These are phyloP conservation scores for Rhodotorula paludigena DNA, from an alignment of 768 basidiomycete species.

Conservation along the genomic window DNA sequence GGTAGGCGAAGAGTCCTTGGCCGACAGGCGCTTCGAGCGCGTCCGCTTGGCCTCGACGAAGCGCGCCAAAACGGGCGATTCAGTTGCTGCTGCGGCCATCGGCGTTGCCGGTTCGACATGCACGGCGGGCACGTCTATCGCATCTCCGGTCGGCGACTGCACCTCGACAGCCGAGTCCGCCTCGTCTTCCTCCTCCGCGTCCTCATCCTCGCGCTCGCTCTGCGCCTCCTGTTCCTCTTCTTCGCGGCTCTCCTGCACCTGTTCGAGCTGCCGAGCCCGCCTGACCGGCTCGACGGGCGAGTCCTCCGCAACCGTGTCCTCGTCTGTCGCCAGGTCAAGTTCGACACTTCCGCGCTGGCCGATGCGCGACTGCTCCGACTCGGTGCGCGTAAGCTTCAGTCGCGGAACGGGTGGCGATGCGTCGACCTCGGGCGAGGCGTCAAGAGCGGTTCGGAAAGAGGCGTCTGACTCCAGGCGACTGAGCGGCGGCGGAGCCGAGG, in stretches of 20 bases:
- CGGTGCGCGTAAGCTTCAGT: conserved; percentile 23
- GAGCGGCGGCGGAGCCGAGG: not conserved
- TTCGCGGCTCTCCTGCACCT: not conserved
- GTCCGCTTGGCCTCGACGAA: conserved; percentile 10
- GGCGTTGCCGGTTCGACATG: too few relatives aligned
- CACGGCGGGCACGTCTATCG: too few relatives aligned
- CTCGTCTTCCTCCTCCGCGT: not conserved
- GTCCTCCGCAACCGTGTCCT: not conserved
- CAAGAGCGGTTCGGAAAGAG: conserved; percentile 17
- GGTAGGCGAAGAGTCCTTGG: not conserved
- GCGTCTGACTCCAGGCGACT: not conserved
- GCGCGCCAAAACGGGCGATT: not conserved
- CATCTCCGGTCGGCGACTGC: too few relatives aligned
- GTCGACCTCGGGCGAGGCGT: not conserved
- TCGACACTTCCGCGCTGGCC: conserved; percentile 25
- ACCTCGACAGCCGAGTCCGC: not conserved
- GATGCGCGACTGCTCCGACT: conserved; percentile 20
- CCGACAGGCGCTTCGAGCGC: not conserved
- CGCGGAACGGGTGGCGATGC: conserved; percentile 8
- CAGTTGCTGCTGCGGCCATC: not conserved
- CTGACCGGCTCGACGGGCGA: not conserved
- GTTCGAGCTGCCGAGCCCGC: not conserved
- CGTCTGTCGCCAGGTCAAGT: conserved; percentile 2
- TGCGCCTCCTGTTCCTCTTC: conserved; percentile 1
- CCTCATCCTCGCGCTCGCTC: conserved; percentile 1